phyloP scores from a whole-genome alignment of 306 rosid species.

The Cyamopsis tetragonoloba region DNA sequence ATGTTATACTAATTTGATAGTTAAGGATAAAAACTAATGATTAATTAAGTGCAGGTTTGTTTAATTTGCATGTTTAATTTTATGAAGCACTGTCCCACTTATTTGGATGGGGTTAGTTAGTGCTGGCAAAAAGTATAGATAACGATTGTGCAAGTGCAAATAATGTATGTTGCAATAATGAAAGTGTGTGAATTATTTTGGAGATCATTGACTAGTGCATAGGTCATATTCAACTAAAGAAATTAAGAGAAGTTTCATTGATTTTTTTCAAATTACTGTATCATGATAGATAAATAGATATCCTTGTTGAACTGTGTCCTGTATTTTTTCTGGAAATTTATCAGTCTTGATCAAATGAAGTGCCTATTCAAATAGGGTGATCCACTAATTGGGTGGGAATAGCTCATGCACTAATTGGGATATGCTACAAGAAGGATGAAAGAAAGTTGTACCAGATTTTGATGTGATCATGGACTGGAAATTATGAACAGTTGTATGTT shows the following conservation, averaged over 20 bases:
- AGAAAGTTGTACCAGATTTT: too few relatives aligned
- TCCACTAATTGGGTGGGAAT: too few relatives aligned
- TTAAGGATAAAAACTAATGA: background rate
- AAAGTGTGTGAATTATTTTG: slow-evolving; percentile 26
- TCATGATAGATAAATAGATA: background rate
- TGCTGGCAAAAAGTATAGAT: slow-evolving; percentile 27
- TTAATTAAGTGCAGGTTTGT: background rate
- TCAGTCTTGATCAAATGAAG: too few relatives aligned
- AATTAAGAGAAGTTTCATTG: slow-evolving; percentile 14
- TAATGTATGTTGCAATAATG: slow-evolving; percentile 30
- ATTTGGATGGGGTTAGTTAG: slow-evolving; percentile 18
- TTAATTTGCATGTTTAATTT: slow-evolving; percentile 1
- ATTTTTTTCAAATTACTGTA: slow-evolving; percentile 19
- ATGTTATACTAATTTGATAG: background rate
- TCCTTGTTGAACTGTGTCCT: background rate
- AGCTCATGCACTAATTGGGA: too few relatives aligned
- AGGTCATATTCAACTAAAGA: slow-evolving; percentile 4
- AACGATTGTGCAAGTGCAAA: slow-evolving; percentile 16
- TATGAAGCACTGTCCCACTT: slow-evolving; percentile 6
- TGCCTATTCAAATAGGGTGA: too few relatives aligned
- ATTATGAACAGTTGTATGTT: too few relatives aligned
- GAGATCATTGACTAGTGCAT: slow-evolving; percentile 9
- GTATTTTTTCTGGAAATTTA: too few relatives aligned
- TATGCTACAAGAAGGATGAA: too few relatives aligned
- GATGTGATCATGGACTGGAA: too few relatives aligned